Conservation (phyloP, 2,329 filamentous ascomycete species). For the Verticillium klebahnii region DNA sequence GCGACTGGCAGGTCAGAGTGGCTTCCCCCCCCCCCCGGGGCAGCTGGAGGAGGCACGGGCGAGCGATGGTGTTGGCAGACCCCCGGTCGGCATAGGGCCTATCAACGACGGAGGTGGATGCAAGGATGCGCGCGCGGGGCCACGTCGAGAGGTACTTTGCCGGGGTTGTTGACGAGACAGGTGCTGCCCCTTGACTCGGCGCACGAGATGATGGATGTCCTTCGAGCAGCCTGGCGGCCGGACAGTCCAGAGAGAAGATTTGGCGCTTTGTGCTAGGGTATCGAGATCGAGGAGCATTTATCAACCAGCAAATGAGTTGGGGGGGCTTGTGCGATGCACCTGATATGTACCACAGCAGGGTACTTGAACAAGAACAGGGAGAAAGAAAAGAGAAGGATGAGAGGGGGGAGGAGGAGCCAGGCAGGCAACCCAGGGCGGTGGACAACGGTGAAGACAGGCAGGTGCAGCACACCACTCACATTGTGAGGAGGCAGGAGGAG, state of each 20-base stretch:
- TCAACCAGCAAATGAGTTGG: background rate
- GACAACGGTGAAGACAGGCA: too few species aligned
- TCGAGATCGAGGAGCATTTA: background rate
- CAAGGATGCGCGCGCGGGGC: constrained; percentile 4
- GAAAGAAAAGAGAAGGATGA: background rate
- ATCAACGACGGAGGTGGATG: background rate
- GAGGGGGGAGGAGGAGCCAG: background rate
- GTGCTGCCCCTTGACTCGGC: background rate
- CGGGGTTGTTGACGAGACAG: background rate
- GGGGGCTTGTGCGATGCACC: background rate
- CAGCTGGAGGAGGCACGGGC: background rate
- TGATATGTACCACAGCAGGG: background rate
- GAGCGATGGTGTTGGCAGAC: background rate
- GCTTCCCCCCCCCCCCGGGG: background rate
- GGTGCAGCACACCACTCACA: too few species aligned
- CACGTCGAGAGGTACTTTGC: constrained; percentile 1
- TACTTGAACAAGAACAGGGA: background rate
- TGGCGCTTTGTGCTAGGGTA: background rate
- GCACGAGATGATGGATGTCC: background rate
- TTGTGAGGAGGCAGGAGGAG: background rate
- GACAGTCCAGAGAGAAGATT: background rate
- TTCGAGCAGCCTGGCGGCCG: background rate
- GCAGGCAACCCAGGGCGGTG: background rate
- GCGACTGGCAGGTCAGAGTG: constrained; percentile 9
- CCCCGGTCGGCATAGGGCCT: background rate